Evolutionary conservation across 306 rosid species (phyloP).

Genomic region (Citrullus amarus): DNA sequence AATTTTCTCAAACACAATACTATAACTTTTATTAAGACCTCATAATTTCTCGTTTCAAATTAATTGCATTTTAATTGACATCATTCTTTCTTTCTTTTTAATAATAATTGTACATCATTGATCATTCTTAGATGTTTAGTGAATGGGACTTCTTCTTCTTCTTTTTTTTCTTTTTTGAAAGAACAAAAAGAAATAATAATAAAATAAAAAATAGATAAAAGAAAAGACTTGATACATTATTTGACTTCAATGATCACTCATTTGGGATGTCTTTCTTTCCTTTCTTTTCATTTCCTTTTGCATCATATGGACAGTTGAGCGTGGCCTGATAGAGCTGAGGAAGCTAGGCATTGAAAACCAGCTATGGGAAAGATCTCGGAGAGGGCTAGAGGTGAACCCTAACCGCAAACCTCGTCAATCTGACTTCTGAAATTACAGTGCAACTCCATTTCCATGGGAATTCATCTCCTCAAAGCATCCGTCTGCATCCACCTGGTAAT

Average conservation of each 20-base stretch:
- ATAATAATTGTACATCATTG: too few relatives aligned
- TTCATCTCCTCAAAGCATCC: neutral
- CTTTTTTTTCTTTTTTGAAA: too few relatives aligned
- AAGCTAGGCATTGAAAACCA: slow-evolving; percentile 72
- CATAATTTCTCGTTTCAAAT: too few relatives aligned
- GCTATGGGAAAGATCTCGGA: slow-evolving; percentile 76
- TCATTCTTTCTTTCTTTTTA: too few relatives aligned
- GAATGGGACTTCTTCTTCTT: too few relatives aligned
- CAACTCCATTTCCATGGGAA: neutral
- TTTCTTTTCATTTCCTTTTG: neutral
- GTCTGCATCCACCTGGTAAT: neutral
- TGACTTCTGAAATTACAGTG: slow-evolving; percentile 35
- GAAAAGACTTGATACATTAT: neutral
- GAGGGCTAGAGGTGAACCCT: slow-evolving; percentile 39
- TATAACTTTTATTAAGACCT: too few relatives aligned
- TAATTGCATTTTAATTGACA: too few relatives aligned
- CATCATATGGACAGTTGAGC: slow-evolving; percentile 46
- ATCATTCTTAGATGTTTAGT: too few relatives aligned
- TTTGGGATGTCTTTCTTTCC: neutral
- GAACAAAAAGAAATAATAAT: too few relatives aligned
- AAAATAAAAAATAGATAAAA: too few relatives aligned
- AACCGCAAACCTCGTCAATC: slow-evolving; percentile 25
- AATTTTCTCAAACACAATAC: too few relatives aligned
- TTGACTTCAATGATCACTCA: neutral
- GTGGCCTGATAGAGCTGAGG: slow-evolving; percentile 58